Conservation (phyloP, 2,329 filamentous ascomycete species). For the Didymellaceae sp. region DNA sequence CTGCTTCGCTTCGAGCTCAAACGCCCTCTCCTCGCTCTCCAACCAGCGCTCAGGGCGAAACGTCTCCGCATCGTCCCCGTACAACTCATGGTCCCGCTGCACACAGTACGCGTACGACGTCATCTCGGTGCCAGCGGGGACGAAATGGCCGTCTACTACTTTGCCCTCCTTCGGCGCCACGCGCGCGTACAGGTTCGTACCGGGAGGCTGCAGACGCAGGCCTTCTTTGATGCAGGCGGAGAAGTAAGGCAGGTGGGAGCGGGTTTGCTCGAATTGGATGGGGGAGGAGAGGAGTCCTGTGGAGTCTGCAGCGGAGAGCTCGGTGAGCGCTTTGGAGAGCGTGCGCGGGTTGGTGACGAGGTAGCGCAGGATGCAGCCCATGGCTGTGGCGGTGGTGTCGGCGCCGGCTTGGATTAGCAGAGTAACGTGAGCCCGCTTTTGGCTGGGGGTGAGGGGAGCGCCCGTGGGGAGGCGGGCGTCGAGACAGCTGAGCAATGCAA, state of each 20-base stretch:
- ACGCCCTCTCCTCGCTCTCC: constrained; percentile 27
- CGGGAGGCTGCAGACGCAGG: constrained; percentile 59
- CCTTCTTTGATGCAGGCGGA: constrained; percentile 60
- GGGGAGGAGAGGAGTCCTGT: constrained; percentile 30
- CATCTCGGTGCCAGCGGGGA: constrained; percentile 54
- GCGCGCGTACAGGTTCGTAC: constrained; percentile 60
- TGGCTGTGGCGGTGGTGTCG: constrained; percentile 45
- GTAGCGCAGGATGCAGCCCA: constrained; percentile 43
- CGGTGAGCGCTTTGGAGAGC: constrained; percentile 27
- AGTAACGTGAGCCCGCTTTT: constrained; percentile 48
- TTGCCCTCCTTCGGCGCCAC: constrained; percentile 43
- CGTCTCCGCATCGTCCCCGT: constrained; percentile 50
- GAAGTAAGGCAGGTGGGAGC: constrained; percentile 54
- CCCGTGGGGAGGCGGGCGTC: constrained; percentile 42
- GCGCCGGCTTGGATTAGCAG: constrained; percentile 50
- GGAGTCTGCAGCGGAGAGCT: constrained; percentile 33
- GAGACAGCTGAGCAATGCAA: constrained; percentile 33
- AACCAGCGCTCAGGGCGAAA: constrained; percentile 54
- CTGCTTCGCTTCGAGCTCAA: constrained; percentile 38
- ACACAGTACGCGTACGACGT: constrained; percentile 53
- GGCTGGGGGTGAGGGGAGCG: constrained; percentile 34
- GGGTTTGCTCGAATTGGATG: constrained; percentile 40
- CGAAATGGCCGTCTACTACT: constrained; percentile 48
- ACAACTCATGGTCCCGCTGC: constrained; percentile 33
- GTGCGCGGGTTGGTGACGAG: constrained; percentile 25